Evolutionary conservation across 306 rosid genomes (phyloP).

Genomic region (Fragaria ananassa): DNA sequence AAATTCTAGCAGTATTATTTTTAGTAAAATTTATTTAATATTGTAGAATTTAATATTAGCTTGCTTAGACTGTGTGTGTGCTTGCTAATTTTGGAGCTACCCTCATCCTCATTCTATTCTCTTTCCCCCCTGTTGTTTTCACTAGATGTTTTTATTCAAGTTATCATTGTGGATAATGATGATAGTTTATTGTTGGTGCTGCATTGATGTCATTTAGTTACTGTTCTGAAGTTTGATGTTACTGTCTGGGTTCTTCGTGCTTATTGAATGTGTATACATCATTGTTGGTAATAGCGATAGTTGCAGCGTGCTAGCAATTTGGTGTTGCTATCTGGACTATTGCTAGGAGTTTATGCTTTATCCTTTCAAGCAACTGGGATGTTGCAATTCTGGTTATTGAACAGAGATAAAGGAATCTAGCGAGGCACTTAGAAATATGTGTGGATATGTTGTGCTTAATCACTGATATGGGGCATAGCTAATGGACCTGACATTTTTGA

Average conservation of each 20-base stretch:
- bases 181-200: slow-evolving; percentile 1
- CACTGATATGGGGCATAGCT: background rate
- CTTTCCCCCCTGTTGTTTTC: background rate
- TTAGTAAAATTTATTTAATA: slow-evolving; percentile 25
- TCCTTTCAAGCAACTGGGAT: slow-evolving; percentile 1
- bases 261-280: background rate
- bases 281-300: slow-evolving; percentile 5
- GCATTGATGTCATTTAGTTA: background rate
- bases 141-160: slow-evolving; percentile 23
- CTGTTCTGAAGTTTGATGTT: background rate
- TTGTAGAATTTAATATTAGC: slow-evolving; percentile 29
- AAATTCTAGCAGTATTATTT: slow-evolving; percentile 30
- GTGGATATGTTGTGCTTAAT: background rate
- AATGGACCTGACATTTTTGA: background rate
- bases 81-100: slow-evolving; percentile 28
- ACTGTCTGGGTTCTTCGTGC: background rate
- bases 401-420: background rate
- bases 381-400: slow-evolving; percentile 10
- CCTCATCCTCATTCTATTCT: background rate
- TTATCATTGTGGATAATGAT: slow-evolving; percentile 24
- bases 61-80: slow-evolving; percentile 36
- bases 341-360: background rate
- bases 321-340: background rate
- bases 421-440: background rate
- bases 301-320: slow-evolving; percentile 1